Conservation (phyloP, 257 asterid genomes). For the Solanum infundibuliforme region DNA sequence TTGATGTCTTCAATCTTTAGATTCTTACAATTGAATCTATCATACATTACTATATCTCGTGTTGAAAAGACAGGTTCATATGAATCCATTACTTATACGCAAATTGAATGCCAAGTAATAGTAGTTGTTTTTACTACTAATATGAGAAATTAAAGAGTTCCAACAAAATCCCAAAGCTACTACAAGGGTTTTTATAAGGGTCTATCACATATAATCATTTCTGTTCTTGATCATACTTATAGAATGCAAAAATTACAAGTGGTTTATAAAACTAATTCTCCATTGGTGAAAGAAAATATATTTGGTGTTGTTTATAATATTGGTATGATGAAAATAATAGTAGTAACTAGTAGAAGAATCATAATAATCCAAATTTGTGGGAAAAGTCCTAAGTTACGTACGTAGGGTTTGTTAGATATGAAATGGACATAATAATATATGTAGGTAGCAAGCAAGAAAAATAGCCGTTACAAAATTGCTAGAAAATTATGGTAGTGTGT, state of each 20-base stretch:
- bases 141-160: not conserved
- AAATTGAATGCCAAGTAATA: not conserved
- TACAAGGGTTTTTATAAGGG: not conserved
- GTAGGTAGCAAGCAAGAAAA: slow-evolving; percentile 11
- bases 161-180: not conserved
- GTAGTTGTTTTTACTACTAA: not conserved
- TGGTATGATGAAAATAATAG: not conserved
- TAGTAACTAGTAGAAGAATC: not conserved
- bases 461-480: slow-evolving; percentile 23
- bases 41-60: not conserved
- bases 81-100: not conserved
- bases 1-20: not conserved
- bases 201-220: not conserved
- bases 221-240: not conserved
- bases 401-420: not conserved
- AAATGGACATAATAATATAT: not conserved
- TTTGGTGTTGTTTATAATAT: not conserved
- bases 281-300: not conserved
- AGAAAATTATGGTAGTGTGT: not conserved
- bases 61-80: not conserved
- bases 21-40: not conserved
- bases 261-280: not conserved
- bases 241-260: not conserved
- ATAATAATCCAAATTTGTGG: not conserved
- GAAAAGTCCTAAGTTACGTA: not conserved